Base-by-base conservation (phyloP, 495 filamentous ascomycete species). In the Lichina pygmaea region DNA sequence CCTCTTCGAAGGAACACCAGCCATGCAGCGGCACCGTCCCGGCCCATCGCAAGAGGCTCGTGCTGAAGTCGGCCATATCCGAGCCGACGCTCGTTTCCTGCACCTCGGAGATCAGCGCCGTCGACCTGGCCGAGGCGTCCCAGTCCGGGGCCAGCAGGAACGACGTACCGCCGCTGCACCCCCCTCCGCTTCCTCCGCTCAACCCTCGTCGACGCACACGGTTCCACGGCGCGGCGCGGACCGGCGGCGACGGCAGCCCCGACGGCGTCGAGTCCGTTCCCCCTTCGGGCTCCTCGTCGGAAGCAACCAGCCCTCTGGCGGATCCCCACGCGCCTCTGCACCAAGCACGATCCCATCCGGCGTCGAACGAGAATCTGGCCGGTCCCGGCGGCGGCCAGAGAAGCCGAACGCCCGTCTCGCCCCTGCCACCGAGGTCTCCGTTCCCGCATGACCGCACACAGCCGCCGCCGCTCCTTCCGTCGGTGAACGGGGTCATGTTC, bases 1-100 rank as follows among this genome's bases (percentile, higher is more conserved):
- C 42, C 42, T 46, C 40, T 49, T 54, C 48, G 33, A 53, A 33
- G 52, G 48, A 52, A 9, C 49, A 15, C 34, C 48, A 34, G 24
- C 53, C 55, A 33, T 42, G 52, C 16, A 52, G 57, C 17, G 55
- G 63, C 48, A 57, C 57, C 13, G 51, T 55, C 17, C 53, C 55
- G n/a, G 54, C 46, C 31, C 32, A 16, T 17, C 64, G 57, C 46
- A 89, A 83, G 62, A 71, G 71, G 36, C 62, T 69, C 0, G 62
- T 89, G 42, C 75, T 72, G 52, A 84, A 86, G 53, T 62, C 67
- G 34, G 71, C 78, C 31, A 91, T 93, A 37, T 86, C 81, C 3
- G 84, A 89, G 50, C 84, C 84, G 0, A 79, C 69, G 0, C 78
- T 92, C 46, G 58, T 86, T n/a, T 79, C 72, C 34, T 71, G 68